phyloP scores from a whole-genome alignment of 2,329 filamentous ascomycete genomes.

The Ascocoryne sarcoides region DNA sequence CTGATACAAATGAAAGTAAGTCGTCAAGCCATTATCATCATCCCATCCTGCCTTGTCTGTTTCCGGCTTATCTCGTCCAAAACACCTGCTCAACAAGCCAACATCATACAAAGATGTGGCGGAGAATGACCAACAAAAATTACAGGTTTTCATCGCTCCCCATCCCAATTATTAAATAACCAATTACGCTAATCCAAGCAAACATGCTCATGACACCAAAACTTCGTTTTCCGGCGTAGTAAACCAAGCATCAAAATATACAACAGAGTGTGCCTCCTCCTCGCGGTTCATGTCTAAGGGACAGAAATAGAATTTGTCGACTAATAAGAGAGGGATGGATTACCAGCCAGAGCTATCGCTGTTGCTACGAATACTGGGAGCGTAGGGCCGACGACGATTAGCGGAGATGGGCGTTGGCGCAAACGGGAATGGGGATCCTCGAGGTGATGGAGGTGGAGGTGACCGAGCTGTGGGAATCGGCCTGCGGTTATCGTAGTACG shows the following conservation, averaged over 20 bases:
- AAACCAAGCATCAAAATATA: too few species aligned
- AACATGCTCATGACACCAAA: background rate
- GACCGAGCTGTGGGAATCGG: too few species aligned
- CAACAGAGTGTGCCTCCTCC: too few species aligned
- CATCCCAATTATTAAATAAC: slow-evolving; percentile 2
- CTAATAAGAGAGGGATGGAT: background rate
- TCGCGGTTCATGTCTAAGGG: slow-evolving; percentile 10
- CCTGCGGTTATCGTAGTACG: too few species aligned
- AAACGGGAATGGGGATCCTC: background rate
- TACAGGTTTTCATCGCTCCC: background rate
- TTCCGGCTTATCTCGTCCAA: background rate
- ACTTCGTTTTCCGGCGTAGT: too few species aligned
- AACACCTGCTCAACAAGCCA: background rate
- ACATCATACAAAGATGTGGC: background rate
- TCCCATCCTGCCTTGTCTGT: slow-evolving; percentile 1
- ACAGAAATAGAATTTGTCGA: background rate
- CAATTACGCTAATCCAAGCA: slow-evolving; percentile 1
- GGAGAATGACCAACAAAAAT: slow-evolving; percentile 4
- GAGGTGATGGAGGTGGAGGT: slow-evolving; percentile 4
- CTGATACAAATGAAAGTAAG: slow-evolving; percentile 4
- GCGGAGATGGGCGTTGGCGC: too few species aligned
- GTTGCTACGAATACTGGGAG: too few species aligned
- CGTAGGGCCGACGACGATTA: too few species aligned
- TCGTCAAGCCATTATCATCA: slow-evolving; percentile 2
- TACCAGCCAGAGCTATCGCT: slow-evolving; percentile 2